Percentiles rank a stretch among this genome's conserved stretches.
These are phyloP conservation scores for Fusarium cyanostomum DNA, from an alignment of 2,329 filamentous ascomycete species.

Conservation along the genomic window DNA sequence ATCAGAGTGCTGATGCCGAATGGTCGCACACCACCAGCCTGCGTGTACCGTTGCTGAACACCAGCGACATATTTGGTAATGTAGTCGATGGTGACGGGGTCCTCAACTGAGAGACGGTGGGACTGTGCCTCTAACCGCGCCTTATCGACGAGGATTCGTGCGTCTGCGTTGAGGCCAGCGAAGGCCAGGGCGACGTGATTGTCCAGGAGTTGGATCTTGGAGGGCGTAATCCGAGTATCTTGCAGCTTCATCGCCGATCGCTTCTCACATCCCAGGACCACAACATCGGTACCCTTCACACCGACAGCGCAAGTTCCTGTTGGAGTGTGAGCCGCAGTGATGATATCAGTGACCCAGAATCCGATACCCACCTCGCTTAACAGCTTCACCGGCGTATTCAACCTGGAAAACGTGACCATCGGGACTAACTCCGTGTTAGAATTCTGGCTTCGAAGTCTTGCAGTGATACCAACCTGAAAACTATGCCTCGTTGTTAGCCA, in stretches of 20 bases:
- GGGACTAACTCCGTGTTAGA: constrained; percentile 74
- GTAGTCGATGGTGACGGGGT: constrained; percentile 98
- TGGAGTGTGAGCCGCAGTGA: constrained; percentile 28
- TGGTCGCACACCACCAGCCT: constrained; percentile 97
- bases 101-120: constrained; percentile 95
- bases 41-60: constrained; percentile 98
- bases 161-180: constrained; percentile 96
- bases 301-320: constrained; percentile 96
- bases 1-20: constrained; percentile 98
- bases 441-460: constrained; percentile 4
- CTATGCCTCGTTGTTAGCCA: constrained; percentile 65
- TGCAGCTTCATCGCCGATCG: constrained; percentile 99
- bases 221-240: constrained; percentile 98
- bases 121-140: constrained; percentile 96
- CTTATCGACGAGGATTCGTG: constrained; percentile 97
- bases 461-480: constrained; percentile 75
- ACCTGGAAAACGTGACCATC: constrained; percentile 99
- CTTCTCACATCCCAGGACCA: constrained; percentile 98
- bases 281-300: constrained; percentile 93
- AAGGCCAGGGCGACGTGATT: constrained; percentile 97
- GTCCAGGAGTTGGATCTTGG: constrained; percentile 97
- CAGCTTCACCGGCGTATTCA: constrained; percentile 98
- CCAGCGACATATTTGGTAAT: constrained; percentile 99
- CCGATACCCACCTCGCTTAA: constrained; percentile 83
- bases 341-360: not conserved